Evolutionary conservation across 2,329 filamentous ascomycete genomes (phyloP), one percentile per base, ranked within the genome.

Genomic region (Aureobasidium vineae): DNA sequence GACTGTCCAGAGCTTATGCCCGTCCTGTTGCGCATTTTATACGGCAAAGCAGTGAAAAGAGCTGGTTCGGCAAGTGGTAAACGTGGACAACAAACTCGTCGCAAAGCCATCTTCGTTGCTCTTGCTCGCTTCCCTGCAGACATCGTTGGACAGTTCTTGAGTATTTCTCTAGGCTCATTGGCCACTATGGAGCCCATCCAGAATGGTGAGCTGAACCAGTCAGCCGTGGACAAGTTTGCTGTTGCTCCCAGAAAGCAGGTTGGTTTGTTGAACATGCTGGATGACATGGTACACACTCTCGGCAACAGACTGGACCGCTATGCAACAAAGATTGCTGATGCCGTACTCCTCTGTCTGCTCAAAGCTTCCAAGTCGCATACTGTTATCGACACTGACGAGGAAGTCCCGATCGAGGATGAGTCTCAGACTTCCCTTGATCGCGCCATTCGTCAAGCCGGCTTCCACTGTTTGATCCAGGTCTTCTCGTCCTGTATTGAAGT

Each of bases 201-300:
- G 21, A 6, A 47, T 40, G 61, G 66, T 1, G 21, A 28, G 19
- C 26, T 67, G 38, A 26, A 63, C 13, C 47, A 45, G 19, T 26
- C 49, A 10, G 59, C 59, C 5, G 26, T 67, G 10, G 59, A 67
- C 16, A 61, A 41, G n/a, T 68, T 68, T 38, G 36, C 28, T 19
- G 47, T 64, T 16, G 50, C 52, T 16, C 52, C 45, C 2, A 78
- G 93, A 72, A 95, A 93, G 76, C 94, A 97, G 76, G 85, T 95
- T 67, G 95, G 96, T 81, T 87, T 97, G 74, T 80, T 97, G 61
- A 96, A 96, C 74, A 95, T 98, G 91, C 83, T 95, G 59, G 88
- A 92, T 68, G 88, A 94, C 13, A 86, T 98, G 75, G 87, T 98
- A 68, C 89, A 90, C 66, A 92, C 95, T 63, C 84, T 98, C 41